These are phyloP conservation scores for Suhomyces bolitotheri DNA, from an alignment of 1,139 yeast species.

Conservation along the genomic window DNA sequence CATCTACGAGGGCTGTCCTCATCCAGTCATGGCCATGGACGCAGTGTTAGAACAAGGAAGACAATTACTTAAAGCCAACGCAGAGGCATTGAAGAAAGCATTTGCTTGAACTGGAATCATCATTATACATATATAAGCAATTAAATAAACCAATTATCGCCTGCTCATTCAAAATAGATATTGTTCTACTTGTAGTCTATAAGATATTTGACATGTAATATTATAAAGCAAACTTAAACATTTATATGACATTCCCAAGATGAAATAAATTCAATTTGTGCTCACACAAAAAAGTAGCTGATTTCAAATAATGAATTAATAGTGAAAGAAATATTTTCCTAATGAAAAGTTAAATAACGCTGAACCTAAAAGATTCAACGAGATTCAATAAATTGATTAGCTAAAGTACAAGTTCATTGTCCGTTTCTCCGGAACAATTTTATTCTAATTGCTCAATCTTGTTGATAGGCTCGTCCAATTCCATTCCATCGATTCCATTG, in stretches of 20 bases:
- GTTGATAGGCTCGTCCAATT: constrained; percentile 15
- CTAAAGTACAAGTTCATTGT: too few species aligned
- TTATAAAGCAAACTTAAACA: neutral
- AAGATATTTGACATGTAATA: too few species aligned
- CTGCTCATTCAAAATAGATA: too few species aligned
- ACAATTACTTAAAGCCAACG: constrained; percentile 33
- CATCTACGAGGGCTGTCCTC: constrained; percentile 48
- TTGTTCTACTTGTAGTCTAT: neutral
- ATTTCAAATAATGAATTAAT: neutral
- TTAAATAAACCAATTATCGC: too few species aligned
- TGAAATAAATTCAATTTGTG: constrained; percentile 1
- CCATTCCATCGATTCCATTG: constrained; percentile 16
- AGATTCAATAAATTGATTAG: too few species aligned
- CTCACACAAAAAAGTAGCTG: neutral
- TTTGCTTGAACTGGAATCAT: constrained; percentile 11
- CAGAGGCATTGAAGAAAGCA: constrained; percentile 29
- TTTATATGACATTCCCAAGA: constrained; percentile 1
- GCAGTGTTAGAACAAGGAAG: constrained; percentile 42
- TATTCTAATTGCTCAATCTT: constrained; percentile 18
- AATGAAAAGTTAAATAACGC: neutral
- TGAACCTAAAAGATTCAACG: neutral
- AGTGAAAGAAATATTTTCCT: neutral
- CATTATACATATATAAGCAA: too few species aligned
- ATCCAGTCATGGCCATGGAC: constrained; percentile 52
- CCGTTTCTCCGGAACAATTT: too few species aligned